phyloP scores from a whole-genome alignment of 2,329 filamentous ascomycete species.

The Ophiostoma ulmi region DNA sequence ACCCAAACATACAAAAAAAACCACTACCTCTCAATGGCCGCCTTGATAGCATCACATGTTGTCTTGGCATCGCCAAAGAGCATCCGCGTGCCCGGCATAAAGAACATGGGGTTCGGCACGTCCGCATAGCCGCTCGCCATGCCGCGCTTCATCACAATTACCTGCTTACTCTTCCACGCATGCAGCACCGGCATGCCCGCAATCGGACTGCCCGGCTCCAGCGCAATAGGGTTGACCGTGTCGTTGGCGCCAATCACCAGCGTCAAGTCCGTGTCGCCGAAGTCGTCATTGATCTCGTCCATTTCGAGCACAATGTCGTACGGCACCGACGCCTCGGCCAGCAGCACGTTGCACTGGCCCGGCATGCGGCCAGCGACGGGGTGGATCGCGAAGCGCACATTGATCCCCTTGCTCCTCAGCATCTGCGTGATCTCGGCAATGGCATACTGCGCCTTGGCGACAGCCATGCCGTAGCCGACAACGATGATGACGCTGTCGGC shows the following conservation, averaged over 20 bases:
- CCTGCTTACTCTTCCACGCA: conserved; percentile 90
- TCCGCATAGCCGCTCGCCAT: conserved; percentile 88
- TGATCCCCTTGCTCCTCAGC: conserved; percentile 69
- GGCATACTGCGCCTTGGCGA: conserved; percentile 88
- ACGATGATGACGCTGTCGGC: conserved; percentile 84
- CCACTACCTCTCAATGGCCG: not conserved
- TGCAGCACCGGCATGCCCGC: conserved; percentile 90
- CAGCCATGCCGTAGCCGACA: conserved; percentile 90
- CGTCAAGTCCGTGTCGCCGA: conserved; percentile 76
- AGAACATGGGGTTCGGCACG: conserved; percentile 91
- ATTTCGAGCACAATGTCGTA: conserved; percentile 93
- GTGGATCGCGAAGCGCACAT: conserved; percentile 84
- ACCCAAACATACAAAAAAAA: not conserved
- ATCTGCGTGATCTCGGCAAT: conserved; percentile 74
- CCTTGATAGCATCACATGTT: conserved; percentile 58
- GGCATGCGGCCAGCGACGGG: conserved; percentile 90
- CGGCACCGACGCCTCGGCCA: conserved; percentile 81
- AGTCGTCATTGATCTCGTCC: conserved; percentile 95
- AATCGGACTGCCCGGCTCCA: conserved; percentile 77
- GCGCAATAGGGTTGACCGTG: conserved; percentile 83
- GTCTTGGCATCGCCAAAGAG: conserved; percentile 84
- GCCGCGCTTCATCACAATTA: conserved; percentile 88
- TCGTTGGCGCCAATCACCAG: conserved; percentile 90
- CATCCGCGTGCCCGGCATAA: conserved; percentile 85
- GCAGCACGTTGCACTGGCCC: conserved; percentile 84